Evolutionary conservation across 2,329 filamentous ascomycete genomes (phyloP), one percentile per base, ranked within the genome.

Genomic region (Stagonosporopsis tanaceti): DNA sequence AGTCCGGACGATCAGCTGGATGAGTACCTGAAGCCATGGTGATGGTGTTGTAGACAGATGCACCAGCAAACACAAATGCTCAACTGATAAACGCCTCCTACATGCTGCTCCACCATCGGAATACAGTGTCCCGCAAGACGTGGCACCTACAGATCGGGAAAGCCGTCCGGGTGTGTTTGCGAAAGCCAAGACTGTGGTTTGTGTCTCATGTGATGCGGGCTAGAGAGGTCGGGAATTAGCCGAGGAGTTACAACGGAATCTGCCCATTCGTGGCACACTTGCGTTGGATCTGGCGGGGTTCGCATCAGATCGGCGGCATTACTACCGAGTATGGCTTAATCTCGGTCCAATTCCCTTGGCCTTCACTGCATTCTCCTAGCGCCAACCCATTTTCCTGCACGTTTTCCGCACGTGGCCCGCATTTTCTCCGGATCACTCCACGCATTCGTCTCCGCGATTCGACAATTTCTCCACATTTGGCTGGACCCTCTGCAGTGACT

Each of bases 1-100:
- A 89, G 68, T 89, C 85, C 0, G 85, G 85, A n/a, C 57, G 41
- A 14, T 50, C 57, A 28, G 60, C 56, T 20, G 71, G 71, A 39
- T 63, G 62, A 6, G 57, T 51, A 39, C 58, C 61, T 62, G 66
- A 65, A 62, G 62, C 41, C 66, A 70, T 70, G 42, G 35, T 63
- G 51, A 34, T 47, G 24, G 45, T 42, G 45, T 39, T 58, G 34
- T 25, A 32, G 28, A 39, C 25, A 60, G 41, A 40, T 37, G 37
- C 27, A 20, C 27, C 34, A 40, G 9, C 17, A 35, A 45, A 50
- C 44, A 41, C 50, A 40, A 8, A 22, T 25, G 45, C 22, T 48
- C 47, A 50, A 46, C 28, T 55, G 57, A 56, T 59, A 59, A 55
- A 47, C 32, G 35, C 32, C 32, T n/a, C 32, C 32, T 20, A 35